phyloP scores from a whole-genome alignment of 2,329 filamentous ascomycete genomes.

The Emmonsiellopsis sp. region DNA sequence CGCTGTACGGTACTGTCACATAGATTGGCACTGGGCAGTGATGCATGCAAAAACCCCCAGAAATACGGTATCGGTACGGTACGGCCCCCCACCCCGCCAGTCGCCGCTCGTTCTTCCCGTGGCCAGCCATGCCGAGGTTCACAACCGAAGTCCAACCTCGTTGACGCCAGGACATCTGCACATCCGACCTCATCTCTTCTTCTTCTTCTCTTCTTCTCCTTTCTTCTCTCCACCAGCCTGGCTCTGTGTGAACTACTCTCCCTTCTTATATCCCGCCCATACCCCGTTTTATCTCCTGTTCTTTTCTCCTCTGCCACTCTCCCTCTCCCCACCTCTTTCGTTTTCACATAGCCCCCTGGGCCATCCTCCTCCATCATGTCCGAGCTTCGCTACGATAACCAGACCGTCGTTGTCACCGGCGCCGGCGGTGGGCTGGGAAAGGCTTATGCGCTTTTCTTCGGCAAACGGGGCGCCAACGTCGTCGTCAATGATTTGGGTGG shows the following conservation, averaged over 20 bases:
- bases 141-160: not conserved
- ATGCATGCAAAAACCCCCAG: too few relatives aligned
- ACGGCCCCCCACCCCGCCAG: too few relatives aligned
- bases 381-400: slow-evolving; percentile 74
- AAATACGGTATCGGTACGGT: too few relatives aligned
- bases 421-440: slow-evolving; percentile 74
- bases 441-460: slow-evolving; percentile 83
- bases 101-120: too few relatives aligned
- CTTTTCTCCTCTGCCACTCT: too few relatives aligned
- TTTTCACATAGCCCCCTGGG: not conserved
- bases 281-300: too few relatives aligned
- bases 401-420: slow-evolving; percentile 81
- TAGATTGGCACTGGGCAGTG: too few relatives aligned
- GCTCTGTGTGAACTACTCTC: too few relatives aligned
- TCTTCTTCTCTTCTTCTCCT: not conserved
- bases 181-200: not conserved
- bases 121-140: not conserved
- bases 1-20: too few relatives aligned
- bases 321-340: not conserved
- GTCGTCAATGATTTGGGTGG: slow-evolving; percentile 95
- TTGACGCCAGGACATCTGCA: not conserved
- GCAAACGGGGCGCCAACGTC: slow-evolving; percentile 79
- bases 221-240: too few relatives aligned
- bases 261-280: too few relatives aligned
- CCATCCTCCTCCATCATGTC: slow-evolving; percentile 41